Evolutionary conservation across 345 rosid genomes (phyloP), one percentile per base, ranked within the genome.

Genomic region (Salix koriyanagi): DNA sequence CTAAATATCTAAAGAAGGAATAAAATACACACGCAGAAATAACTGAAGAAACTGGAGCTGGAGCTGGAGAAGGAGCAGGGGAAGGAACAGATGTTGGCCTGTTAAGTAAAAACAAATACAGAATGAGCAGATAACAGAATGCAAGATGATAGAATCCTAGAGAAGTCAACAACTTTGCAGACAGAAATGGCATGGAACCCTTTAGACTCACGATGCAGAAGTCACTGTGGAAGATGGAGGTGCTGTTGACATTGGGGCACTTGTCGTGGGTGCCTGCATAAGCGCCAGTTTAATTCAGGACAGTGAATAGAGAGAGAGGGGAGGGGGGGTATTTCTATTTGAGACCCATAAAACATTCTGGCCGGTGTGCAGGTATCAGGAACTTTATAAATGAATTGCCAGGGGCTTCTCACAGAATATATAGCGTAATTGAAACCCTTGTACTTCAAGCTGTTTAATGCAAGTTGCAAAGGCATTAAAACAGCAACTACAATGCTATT

Each of bases 261-360:
- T 88, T 72, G 89, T 76, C 64, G 86, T 85, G 76, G 87, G 89
- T 54, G 85, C 88, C 97, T 90, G 78, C 62, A 79, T 70, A 82
- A 39, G 18, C 4, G 26, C 19, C 7, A 60, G n/a, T 30, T 34
- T 25, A 64, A 46, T 48, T 12, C n/a, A 78, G 19, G 23, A 52
- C 23, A 28, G 30, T 28, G 30, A 28, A 28, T 28, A 28, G 30
- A 28, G 2, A 28, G 28, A 1, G 28, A 1, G 26, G 26, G 14
- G 13, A 18, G 37, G n/a, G 3, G n/a, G 14, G 9, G 7, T 16
- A 46, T 10, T 71, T 36, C 7, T 73, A 11, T 15, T 13, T 34
- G 2, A 37, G 34, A 39, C 37, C 42, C 26, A 8, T 6, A 32
- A 60, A 36, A 48, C 32, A 72, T n/a, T 71, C 8, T 11, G 39